These are phyloP conservation scores for Phytophthora hibernalis DNA, from an alignment of 352 stramenopile genomes.

Conservation along the genomic window DNA sequence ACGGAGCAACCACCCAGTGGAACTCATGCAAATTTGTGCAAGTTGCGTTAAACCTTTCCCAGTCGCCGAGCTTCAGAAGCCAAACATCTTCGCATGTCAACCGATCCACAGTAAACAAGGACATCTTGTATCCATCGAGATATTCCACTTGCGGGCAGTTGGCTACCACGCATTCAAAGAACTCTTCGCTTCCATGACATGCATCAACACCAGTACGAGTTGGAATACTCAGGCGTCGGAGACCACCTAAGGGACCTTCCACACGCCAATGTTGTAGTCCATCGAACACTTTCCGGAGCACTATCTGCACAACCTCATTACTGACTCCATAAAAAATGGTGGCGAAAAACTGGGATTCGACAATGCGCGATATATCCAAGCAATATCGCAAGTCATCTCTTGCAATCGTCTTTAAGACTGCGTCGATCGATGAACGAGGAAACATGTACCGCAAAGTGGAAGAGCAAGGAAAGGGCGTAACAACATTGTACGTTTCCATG, in stretches of 20 bases:
- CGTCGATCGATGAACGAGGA: not conserved
- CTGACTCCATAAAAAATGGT: conserved; percentile 11
- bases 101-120: conserved; percentile 18
- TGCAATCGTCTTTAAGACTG: not conserved
- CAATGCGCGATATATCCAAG: not conserved
- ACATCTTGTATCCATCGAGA: conserved; percentile 41
- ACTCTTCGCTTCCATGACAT: conserved; percentile 25
- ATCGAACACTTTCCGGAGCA: conserved; percentile 30
- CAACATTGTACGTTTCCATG: not conserved
- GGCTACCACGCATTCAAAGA: conserved; percentile 35
- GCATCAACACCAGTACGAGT: conserved; percentile 7
- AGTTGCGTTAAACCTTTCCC: conserved; percentile 35
- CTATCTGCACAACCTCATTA: not conserved
- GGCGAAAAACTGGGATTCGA: not conserved
- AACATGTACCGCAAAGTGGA: not conserved
- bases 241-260: conserved; percentile 22
- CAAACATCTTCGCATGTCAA: conserved; percentile 35
- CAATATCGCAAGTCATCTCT: not conserved
- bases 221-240: conserved; percentile 38
- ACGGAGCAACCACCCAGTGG: conserved; percentile 45
- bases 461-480: not conserved
- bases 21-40: conserved; percentile 42
- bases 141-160: conserved; percentile 35
- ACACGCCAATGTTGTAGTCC: conserved; percentile 32
- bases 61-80: conserved; percentile 29